A percentile compares a stretch with the other conserved stretches of the same genome.
Conservation (phyloP, 192 early-diverging fungal genomes). For the Backusella morwellensis region DNA sequence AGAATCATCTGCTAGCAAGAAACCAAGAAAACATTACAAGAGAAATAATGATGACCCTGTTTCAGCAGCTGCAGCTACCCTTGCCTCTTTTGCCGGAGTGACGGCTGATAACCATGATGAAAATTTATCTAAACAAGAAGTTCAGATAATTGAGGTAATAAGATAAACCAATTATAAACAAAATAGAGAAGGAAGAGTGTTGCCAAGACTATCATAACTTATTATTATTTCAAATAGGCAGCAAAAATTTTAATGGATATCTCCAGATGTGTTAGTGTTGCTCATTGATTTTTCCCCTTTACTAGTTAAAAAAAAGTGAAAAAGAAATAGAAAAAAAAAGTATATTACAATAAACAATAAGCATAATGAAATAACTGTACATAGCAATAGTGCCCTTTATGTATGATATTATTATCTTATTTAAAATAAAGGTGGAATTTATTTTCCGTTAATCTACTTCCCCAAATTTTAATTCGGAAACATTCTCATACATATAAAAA, state of each 20-base stretch:
- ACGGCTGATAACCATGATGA: background rate
- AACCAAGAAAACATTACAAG: background rate
- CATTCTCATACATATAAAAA: background rate
- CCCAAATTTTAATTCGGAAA: background rate
- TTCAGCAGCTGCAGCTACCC: background rate
- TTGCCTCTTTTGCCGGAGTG: background rate
- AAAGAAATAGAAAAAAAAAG: background rate
- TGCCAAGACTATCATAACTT: background rate
- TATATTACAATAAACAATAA: background rate
- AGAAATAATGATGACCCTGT: background rate
- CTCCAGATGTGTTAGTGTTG: background rate
- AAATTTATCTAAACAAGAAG: background rate
- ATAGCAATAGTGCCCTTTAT: background rate
- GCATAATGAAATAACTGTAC: background rate
- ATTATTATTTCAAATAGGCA: background rate
- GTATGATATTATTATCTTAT: background rate
- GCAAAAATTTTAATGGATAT: background rate
- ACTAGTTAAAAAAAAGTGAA: too few relatives aligned
- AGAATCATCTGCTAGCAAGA: background rate
- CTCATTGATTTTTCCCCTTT: background rate
- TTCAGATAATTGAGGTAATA: background rate
- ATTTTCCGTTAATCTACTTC: background rate
- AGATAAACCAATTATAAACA: background rate
- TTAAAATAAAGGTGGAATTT: background rate
- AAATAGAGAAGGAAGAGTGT: background rate